These are phyloP conservation scores for Aureobasidium zeae DNA, from an alignment of 2,329 filamentous ascomycete genomes.

Conservation along the genomic window DNA sequence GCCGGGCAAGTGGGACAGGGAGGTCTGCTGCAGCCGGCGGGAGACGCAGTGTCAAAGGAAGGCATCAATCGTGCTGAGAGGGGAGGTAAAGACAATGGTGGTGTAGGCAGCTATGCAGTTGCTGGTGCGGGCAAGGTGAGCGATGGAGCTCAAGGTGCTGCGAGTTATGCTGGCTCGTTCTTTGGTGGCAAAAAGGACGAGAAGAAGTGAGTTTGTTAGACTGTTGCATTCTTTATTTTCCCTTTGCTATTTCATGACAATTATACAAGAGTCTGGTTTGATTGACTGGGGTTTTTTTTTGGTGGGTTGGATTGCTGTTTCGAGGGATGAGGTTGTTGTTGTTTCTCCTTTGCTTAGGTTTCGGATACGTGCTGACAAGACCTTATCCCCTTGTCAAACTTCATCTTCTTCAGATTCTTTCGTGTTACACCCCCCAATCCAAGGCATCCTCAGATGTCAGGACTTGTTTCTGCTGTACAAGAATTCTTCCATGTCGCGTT, in stretches of 20 bases:
- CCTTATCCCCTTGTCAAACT: too few relatives aligned
- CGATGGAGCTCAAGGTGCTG: constrained; percentile 27
- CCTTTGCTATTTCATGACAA: too few relatives aligned
- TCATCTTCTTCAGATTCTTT: too few relatives aligned
- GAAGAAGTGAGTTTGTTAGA: constrained; percentile 17
- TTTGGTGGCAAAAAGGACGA: constrained; percentile 27
- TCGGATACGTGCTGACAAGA: too few relatives aligned
- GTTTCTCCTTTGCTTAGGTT: too few relatives aligned
- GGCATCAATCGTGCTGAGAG: constrained; percentile 58
- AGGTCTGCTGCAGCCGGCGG: constrained; percentile 55
- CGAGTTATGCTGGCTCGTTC: constrained; percentile 26
- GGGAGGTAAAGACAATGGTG: constrained; percentile 51
- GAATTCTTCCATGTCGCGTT: neutral
- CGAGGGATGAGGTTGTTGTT: too few relatives aligned
- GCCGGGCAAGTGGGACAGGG: constrained; percentile 58
- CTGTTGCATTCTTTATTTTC: too few relatives aligned
- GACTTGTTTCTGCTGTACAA: neutral
- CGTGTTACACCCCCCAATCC: too few relatives aligned
- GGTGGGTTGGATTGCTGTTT: too few relatives aligned
- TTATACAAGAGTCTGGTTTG: too few relatives aligned
- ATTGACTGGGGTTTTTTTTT: too few relatives aligned
- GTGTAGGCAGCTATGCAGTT: constrained; percentile 25
- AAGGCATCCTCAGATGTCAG: too few relatives aligned
- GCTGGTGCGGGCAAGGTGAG: constrained; percentile 23
- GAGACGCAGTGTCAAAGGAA: constrained; percentile 54